Conservation (phyloP, 208 protist genomes). For the Crithidia brevicula region DNA sequence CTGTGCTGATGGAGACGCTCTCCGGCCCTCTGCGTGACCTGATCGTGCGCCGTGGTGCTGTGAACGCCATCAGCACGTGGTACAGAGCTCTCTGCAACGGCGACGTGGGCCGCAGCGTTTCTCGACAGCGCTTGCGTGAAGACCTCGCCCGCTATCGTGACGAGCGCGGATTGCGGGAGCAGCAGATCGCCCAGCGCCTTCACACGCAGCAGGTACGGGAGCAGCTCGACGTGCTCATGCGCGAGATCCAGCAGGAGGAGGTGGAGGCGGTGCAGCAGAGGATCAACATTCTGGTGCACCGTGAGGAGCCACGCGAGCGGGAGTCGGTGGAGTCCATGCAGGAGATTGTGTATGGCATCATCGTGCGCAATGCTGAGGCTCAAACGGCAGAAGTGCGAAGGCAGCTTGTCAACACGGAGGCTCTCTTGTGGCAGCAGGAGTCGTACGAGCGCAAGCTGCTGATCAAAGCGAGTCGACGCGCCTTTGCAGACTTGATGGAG, state of each 20-base stretch:
- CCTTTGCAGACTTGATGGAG: conserved; percentile 36
- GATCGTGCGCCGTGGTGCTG: conserved; percentile 21
- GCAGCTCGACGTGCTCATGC: conserved; percentile 30
- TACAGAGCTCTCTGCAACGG: conserved; percentile 19
- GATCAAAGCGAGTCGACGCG: conserved; percentile 28
- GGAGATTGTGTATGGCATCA: conserved; percentile 21
- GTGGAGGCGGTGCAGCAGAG: conserved; percentile 19
- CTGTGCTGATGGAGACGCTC: conserved; percentile 8
- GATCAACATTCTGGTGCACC: conserved; percentile 17
- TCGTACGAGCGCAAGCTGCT: conserved; percentile 49
- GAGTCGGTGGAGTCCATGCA: conserved; percentile 23
- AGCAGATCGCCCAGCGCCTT: conserved; percentile 26
- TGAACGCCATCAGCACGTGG: conserved; percentile 25
- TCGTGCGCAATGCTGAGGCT: conserved; percentile 24
- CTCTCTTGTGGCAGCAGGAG: conserved; percentile 53
- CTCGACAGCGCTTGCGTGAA: conserved; percentile 21
- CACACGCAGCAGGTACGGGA: conserved; percentile 29
- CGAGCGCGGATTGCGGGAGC: conserved; percentile 12
- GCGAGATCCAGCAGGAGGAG: conserved; percentile 27
- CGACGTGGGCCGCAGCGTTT: conserved; percentile 22
- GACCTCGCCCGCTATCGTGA: conserved; percentile 19
- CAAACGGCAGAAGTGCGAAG: conserved; percentile 13
- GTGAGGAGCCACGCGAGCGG: conserved; percentile 27
- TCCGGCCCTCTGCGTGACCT: conserved; percentile 29
- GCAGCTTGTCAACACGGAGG: conserved; percentile 20